Conservation (phyloP, 2,329 filamentous ascomycete species). For the Neospermospora avenae region DNA sequence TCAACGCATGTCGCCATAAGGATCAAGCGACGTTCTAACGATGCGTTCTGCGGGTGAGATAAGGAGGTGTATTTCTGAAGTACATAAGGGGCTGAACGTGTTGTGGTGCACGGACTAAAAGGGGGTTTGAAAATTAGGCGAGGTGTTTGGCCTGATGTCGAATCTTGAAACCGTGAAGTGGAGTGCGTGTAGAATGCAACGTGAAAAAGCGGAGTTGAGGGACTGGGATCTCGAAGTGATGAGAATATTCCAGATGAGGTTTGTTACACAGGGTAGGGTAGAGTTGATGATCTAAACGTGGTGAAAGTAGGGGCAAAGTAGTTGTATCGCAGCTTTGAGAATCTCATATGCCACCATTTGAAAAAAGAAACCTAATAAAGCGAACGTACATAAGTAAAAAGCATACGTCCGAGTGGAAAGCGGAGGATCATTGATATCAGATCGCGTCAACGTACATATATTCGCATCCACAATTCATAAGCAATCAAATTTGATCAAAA, state of each 20-base stretch:
- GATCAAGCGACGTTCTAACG: not conserved
- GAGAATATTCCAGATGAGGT: not conserved
- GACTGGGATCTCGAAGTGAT: not conserved
- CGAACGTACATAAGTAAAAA: too few species aligned
- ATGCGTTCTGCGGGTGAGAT: not conserved
- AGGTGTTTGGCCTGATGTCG: not conserved
- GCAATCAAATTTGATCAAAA: too few species aligned
- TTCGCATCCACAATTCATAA: too few species aligned
- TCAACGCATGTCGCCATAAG: not conserved
- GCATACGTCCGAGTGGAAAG: too few species aligned
- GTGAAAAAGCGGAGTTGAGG: not conserved
- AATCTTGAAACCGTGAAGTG: not conserved
- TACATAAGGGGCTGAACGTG: not conserved
- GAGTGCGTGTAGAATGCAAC: not conserved
- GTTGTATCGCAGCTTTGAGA: not conserved
- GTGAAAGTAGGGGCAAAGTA: too few species aligned
- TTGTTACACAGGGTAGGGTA: not conserved
- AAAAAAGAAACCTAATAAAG: too few species aligned
- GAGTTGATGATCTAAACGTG: not conserved
- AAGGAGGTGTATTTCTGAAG: constrained; percentile 1
- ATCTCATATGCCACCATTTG: too few species aligned
- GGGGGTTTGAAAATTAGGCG: not conserved
- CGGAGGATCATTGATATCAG: too few species aligned
- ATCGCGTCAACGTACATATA: too few species aligned
- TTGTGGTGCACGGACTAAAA: not conserved